Evolutionary conservation across 768 basidiomycete genomes (phyloP).

Genomic region (Naematelia encephala): DNA sequence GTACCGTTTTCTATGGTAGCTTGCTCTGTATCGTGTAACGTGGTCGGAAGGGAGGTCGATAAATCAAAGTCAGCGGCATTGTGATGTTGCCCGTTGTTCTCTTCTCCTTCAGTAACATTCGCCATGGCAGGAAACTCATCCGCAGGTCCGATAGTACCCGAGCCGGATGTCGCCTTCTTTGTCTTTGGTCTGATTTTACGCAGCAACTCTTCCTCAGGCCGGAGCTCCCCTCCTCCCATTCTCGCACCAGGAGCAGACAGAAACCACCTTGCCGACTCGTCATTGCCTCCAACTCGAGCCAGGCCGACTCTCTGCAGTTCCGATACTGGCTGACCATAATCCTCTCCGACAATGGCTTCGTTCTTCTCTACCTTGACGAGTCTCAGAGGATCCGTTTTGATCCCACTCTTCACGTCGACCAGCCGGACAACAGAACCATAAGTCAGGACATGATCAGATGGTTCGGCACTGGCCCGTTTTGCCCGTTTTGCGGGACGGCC

Average conservation of each 20-base stretch:
- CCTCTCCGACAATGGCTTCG: constrained; percentile 62
- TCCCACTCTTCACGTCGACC: constrained; percentile 78
- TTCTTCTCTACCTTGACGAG: constrained; percentile 93
- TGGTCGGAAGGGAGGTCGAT: too few relatives aligned
- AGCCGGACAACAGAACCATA: constrained; percentile 87
- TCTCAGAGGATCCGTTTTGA: constrained; percentile 76
- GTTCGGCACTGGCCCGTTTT: neutral
- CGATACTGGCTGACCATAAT: constrained; percentile 80
- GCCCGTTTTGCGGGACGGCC: constrained; percentile 3
- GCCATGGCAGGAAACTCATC: neutral
- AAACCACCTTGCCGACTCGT: constrained; percentile 61
- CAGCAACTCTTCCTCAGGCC: neutral
- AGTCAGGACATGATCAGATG: constrained; percentile 54
- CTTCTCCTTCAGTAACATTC: neutral
- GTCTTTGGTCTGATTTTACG: constrained; percentile 1
- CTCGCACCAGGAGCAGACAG: constrained; percentile 82
- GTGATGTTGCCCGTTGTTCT: too few relatives aligned
- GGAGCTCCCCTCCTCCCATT: constrained; percentile 32
- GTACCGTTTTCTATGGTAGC: neutral
- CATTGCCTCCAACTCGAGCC: constrained; percentile 63
- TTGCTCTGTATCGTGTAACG: constrained; percentile 9
- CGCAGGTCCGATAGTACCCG: neutral
- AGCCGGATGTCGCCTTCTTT: neutral
- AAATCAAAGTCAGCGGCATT: too few relatives aligned
- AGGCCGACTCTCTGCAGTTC: constrained; percentile 96